phyloP scores from a whole-genome alignment of 768 basidiomycete species.

The Kwoniella europaea region DNA sequence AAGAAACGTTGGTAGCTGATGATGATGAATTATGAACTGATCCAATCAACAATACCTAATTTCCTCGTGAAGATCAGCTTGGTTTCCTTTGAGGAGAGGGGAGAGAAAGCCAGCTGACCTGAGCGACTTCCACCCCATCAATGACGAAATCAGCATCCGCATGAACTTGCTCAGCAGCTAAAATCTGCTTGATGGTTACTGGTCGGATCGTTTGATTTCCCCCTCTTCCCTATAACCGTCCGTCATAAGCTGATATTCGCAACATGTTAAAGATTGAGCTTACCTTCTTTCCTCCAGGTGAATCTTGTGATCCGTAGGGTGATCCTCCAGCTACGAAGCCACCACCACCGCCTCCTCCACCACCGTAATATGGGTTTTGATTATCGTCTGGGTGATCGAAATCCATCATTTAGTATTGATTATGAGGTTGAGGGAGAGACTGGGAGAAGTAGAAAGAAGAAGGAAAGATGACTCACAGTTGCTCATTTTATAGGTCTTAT shows the following conservation, averaged over 20 bases:
- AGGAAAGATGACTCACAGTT: conserved; percentile 16
- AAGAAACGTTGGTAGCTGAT: conserved; percentile 80
- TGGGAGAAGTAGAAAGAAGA: neutral
- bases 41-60: conserved; percentile 74
- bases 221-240: conserved; percentile 29
- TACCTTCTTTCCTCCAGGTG: conserved; percentile 44
- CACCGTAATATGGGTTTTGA: conserved; percentile 49
- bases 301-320: conserved; percentile 49
- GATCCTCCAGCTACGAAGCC: conserved; percentile 45
- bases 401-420: neutral
- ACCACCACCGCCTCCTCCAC: conserved; percentile 42
- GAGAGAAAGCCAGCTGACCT: conserved; percentile 62
- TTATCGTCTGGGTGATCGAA: conserved; percentile 30
- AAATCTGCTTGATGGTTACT: conserved; percentile 76
- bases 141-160: conserved; percentile 86
- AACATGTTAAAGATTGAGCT: conserved; percentile 5
- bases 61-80: conserved; percentile 17
- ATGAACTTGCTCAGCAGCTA: conserved; percentile 78
- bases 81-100: neutral
- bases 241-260: neutral
- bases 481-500: conserved; percentile 5
- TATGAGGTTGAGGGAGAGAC: neutral
- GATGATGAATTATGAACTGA: conserved; percentile 71
- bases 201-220: conserved; percentile 66
- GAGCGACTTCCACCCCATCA: conserved; percentile 78